Conservation (phyloP, 2,329 filamentous ascomycete genomes). For the Cercospora zeina region DNA sequence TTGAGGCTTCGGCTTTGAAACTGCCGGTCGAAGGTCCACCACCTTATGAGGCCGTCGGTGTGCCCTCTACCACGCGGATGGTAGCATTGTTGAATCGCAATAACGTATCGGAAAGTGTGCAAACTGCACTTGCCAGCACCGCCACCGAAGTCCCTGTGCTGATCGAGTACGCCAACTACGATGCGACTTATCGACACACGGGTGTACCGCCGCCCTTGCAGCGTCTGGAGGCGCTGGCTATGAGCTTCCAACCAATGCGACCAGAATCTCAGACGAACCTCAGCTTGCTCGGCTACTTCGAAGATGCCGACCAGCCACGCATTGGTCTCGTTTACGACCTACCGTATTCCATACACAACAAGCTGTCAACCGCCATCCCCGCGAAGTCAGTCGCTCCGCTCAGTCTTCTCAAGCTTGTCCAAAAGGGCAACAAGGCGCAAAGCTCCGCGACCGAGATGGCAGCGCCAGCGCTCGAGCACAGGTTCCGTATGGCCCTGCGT, state of each 20-base stretch:
- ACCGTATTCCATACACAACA: slow-evolving; percentile 54
- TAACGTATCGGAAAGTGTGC: slow-evolving; percentile 35
- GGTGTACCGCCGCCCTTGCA: slow-evolving; percentile 50
- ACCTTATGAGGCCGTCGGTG: slow-evolving; percentile 51
- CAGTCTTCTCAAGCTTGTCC: slow-evolving; percentile 51
- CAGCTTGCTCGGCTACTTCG: slow-evolving; percentile 69
- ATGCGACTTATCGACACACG: slow-evolving; percentile 50
- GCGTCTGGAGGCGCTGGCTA: slow-evolving; percentile 46
- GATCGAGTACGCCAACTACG: slow-evolving; percentile 66
- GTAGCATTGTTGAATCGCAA: slow-evolving; percentile 46
- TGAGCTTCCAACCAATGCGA: slow-evolving; percentile 38
- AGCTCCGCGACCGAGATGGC: slow-evolving; percentile 44
- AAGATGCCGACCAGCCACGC: slow-evolving; percentile 67
- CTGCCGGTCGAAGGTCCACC: slow-evolving; percentile 52
- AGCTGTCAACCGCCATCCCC: slow-evolving; percentile 46
- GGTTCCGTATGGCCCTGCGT: slow-evolving; percentile 73
- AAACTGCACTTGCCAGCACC: slow-evolving; percentile 40
- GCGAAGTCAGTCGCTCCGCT: slow-evolving; percentile 40
- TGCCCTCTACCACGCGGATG: slow-evolving; percentile 47
- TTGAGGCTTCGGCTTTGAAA: slow-evolving; percentile 47
- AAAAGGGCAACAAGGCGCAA: slow-evolving; percentile 49
- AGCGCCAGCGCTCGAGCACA: slow-evolving; percentile 69
- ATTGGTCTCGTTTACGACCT: slow-evolving; percentile 75
- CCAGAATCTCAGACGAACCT: slow-evolving; percentile 46
- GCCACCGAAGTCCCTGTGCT: slow-evolving; percentile 57